Conservation (phyloP, 1,139 yeast species). For the Candida smagusa region DNA sequence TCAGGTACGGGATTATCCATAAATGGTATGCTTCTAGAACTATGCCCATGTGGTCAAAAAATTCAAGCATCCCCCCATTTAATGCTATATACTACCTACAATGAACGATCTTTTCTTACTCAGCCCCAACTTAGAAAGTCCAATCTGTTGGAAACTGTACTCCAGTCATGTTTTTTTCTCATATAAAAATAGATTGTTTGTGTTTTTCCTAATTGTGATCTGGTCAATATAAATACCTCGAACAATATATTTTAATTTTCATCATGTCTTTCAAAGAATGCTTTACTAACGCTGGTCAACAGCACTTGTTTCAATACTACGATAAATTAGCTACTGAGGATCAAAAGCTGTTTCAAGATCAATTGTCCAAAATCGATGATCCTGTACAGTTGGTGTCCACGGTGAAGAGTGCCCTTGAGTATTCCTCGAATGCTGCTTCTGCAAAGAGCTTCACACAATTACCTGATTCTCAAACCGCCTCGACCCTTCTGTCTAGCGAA, state of each 20-base stretch:
- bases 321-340: conserved; percentile 29
- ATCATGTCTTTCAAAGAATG: conserved; percentile 30
- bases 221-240: neutral
- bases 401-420: conserved; percentile 47
- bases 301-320: conserved; percentile 42
- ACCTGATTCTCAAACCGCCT: conserved; percentile 48
- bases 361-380: conserved; percentile 38
- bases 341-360: conserved; percentile 29
- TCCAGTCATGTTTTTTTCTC: neutral
- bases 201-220: conserved; percentile 1
- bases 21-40: too few species aligned
- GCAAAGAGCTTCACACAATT: conserved; percentile 46
- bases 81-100: too few species aligned
- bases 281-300: conserved; percentile 49
- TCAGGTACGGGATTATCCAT: too few species aligned
- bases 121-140: too few species aligned
- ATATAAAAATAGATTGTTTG: conserved; percentile 3
- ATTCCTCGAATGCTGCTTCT: conserved; percentile 32
- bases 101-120: too few species aligned
- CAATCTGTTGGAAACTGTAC: too few species aligned
- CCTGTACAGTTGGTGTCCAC: conserved; percentile 41
- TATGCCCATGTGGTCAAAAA: too few species aligned
- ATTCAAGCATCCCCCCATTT: too few species aligned
- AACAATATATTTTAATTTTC: neutral
- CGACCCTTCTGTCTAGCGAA: conserved; percentile 40